phyloP scores from a whole-genome alignment of 2,329 filamentous ascomycete genomes.

The Periglandula ipomoeae region DNA sequence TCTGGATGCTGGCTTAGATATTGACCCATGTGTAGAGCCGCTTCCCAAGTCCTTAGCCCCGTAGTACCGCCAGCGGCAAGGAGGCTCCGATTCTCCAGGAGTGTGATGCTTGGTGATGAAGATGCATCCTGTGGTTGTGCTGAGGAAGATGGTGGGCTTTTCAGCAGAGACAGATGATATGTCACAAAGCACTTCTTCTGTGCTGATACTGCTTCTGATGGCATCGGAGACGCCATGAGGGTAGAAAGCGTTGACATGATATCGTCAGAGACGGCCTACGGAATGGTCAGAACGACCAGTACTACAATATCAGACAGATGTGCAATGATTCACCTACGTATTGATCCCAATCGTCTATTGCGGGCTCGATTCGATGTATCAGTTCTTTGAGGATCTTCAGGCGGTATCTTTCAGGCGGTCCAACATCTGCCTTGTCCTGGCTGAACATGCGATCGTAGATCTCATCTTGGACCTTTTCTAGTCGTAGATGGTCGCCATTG shows the following conservation, averaged over 20 bases:
- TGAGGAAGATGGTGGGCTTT: slow-evolving; percentile 12
- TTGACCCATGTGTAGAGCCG: slow-evolving; percentile 62
- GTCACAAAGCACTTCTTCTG: slow-evolving; percentile 69
- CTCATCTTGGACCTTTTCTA: slow-evolving; percentile 52
- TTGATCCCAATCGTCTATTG: slow-evolving; percentile 73
- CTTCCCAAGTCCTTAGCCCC: slow-evolving; percentile 74
- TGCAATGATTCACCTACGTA: slow-evolving; percentile 56
- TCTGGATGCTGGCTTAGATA: slow-evolving; percentile 47
- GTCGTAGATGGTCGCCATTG: slow-evolving; percentile 44
- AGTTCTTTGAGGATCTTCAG: slow-evolving; percentile 66
- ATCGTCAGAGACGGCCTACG: slow-evolving; percentile 73
- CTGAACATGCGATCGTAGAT: slow-evolving; percentile 62
- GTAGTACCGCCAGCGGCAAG: slow-evolving; percentile 66
- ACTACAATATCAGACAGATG: background rate
- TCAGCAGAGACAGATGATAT: slow-evolving; percentile 43
- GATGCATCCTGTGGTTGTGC: background rate
- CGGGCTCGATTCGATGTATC: slow-evolving; percentile 58
- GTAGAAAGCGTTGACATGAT: slow-evolving; percentile 61
- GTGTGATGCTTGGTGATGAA: slow-evolving; percentile 36
- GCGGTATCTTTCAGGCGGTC: slow-evolving; percentile 62
- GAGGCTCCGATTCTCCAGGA: slow-evolving; percentile 60
- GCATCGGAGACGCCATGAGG: slow-evolving; percentile 54
- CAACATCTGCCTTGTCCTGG: slow-evolving; percentile 39
- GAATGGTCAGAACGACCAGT: slow-evolving; percentile 16
- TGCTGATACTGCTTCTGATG: slow-evolving; percentile 54